Evolutionary conservation across 2,329 filamentous ascomycete genomes (phyloP).

Genomic region (Cyphellophora europaea): DNA sequence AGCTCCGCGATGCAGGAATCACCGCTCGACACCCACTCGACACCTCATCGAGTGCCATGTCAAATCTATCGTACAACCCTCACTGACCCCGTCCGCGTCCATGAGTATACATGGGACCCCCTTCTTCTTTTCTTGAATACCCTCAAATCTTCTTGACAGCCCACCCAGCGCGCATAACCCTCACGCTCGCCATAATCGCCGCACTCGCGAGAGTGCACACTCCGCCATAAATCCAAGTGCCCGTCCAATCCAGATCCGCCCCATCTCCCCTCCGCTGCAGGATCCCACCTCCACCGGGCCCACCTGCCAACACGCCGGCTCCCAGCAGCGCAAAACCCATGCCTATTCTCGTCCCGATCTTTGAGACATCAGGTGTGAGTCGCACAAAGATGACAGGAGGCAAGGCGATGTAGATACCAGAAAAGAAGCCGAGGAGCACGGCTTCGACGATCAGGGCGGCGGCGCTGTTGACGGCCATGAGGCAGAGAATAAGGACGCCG

Average conservation of each 20-base stretch:
- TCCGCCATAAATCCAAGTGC: not conserved
- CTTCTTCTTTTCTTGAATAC: no score
- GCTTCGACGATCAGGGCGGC: constrained; percentile 16
- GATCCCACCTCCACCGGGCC: not conserved
- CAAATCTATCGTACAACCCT: no score
- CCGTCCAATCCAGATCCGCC: not conserved
- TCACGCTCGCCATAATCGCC: not conserved
- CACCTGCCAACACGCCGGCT: not conserved
- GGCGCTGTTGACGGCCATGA: constrained; percentile 10
- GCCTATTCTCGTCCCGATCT: constrained; percentile 16
- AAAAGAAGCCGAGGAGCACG: constrained; percentile 18
- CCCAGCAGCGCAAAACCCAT: not conserved
- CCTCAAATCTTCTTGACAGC: not conserved
- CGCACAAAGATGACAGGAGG: constrained; percentile 13
- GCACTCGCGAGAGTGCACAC: not conserved
- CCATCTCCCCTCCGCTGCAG: not conserved
- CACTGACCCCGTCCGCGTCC: no score
- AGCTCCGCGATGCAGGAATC: no score
- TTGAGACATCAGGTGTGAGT: constrained; percentile 11
- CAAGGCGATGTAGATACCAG: constrained; percentile 14
- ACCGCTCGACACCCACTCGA: no score
- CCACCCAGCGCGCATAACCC: not conserved
- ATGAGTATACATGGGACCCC: no score
- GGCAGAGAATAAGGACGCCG: constrained; percentile 10
- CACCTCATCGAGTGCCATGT: no score